Evolutionary conservation across 2,329 filamentous ascomycete species (phyloP).

Genomic region (Pyricularia pennisetigena): DNA sequence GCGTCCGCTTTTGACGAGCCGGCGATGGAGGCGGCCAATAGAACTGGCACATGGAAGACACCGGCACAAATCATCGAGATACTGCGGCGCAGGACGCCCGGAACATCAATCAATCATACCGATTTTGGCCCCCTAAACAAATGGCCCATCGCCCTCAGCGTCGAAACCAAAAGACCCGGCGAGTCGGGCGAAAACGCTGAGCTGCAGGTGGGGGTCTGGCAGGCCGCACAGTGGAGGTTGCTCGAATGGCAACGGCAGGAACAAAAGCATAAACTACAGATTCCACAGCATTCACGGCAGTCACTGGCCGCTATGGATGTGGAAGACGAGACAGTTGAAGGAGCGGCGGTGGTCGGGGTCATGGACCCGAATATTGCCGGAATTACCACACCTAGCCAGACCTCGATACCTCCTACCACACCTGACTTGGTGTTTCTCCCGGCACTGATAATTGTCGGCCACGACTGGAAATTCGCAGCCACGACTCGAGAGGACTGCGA

Average conservation of each 20-base stretch:
- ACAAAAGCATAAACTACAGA: neutral
- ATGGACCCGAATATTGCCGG: neutral
- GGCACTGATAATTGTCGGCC: neutral
- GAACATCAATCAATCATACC: constrained; percentile 2
- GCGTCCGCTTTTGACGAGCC: neutral
- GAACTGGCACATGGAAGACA: neutral
- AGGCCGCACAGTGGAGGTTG: constrained; percentile 4
- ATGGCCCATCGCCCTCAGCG: constrained; percentile 6
- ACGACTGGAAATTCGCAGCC: neutral
- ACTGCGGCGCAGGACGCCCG: neutral
- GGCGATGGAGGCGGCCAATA: neutral
- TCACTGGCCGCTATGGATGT: neutral
- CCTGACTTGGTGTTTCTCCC: neutral
- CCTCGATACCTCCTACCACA: neutral
- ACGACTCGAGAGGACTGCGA: neutral
- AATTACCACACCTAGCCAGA: neutral
- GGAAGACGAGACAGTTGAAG: neutral
- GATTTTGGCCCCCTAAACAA: neutral
- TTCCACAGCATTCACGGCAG: neutral
- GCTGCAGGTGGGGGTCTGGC: constrained; percentile 5
- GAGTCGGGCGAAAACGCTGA: neutral
- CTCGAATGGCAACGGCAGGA: constrained; percentile 3
- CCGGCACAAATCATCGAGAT: neutral
- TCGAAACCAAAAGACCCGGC: constrained; percentile 4
- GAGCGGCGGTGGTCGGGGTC: neutral